Evolutionary conservation across 306 rosid genomes (phyloP).

Genomic region (Prunus mongolica): DNA sequence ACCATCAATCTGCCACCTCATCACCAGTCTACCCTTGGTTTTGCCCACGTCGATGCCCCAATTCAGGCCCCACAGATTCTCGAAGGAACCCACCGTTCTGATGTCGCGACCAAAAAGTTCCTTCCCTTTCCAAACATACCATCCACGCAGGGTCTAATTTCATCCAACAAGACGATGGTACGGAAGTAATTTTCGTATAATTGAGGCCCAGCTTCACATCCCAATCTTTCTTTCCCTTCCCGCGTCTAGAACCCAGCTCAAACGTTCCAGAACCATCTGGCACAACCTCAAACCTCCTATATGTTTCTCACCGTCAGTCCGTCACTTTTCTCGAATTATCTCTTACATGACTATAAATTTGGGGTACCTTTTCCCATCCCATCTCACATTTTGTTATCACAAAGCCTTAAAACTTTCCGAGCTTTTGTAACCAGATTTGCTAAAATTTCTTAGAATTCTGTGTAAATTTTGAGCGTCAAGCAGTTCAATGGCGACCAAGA

Average conservation of each 20-base stretch:
- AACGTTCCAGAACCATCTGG: constrained; percentile 43
- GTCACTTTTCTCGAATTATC: constrained; percentile 13
- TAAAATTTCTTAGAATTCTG: not conserved
- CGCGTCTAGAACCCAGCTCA: constrained; percentile 19
- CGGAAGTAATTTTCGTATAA: not conserved
- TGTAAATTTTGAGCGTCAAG: constrained; percentile 1
- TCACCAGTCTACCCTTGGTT: not conserved
- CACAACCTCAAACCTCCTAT: not conserved
- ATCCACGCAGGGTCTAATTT: not conserved
- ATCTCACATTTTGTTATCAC: not conserved
- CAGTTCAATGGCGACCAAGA: constrained; percentile 47
- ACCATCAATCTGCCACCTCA: not conserved
- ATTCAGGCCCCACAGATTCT: not conserved
- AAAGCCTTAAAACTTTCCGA: not conserved
- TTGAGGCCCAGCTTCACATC: not conserved
- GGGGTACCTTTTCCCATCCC: not conserved
- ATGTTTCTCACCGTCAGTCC: not conserved
- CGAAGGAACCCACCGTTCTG: not conserved
- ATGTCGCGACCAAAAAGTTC: too few relatives aligned
- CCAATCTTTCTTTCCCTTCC: not conserved
- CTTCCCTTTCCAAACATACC: not conserved
- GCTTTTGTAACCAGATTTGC: not conserved
- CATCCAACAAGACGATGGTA: not conserved
- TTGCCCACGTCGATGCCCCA: constrained; percentile 16
- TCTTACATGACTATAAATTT: not conserved